Base-by-base conservation (phyloP, 352 stramenopile species). In the Phytophthora lateralis region DNA sequence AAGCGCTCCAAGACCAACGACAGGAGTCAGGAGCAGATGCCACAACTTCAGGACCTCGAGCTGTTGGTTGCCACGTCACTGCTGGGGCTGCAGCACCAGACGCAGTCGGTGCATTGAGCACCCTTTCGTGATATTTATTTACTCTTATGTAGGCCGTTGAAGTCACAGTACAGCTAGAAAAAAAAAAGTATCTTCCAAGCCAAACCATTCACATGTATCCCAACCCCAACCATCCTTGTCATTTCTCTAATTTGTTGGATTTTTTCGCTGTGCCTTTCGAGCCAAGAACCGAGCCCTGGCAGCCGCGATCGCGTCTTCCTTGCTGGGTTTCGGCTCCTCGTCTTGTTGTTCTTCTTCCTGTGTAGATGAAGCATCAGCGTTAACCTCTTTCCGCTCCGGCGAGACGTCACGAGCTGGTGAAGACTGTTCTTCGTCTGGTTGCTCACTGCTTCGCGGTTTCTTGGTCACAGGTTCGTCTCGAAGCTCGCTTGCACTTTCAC, bases 221-320 rank as follows among this genome's bases (percentile, higher is more conserved):
- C 15, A 12, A 30, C 12, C 21, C 17, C 39, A 37, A 49, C 12
- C 57, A 45, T 38, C n/a, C 26, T 49, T 32, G 21, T 66, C 3
- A 20, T 51, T 60, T 60, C n/a, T 47, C 49, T 49, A 69, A 24
- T 12, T 45, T 49, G 49, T 15, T 14, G 54, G 55, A 3, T 7
- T 24, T 62, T 74, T 60, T 6, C 73, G 75, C 56, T 83, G 69
- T 3, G 85, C 76, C 59, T 97, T 97, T 21, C 90, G 82, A 10
- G 88, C 89, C 61, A 97, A 64, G 67, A 95, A 97, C 0, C 89
- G 84, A 17, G 85, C 88, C 46, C 76, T 83, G 3, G 90, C 89
- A 11, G 87, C 82, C 3, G 73, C 75, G 49, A 97, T 93, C 2
- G 74, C 63, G 34, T 96, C 88, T 48, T 96, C 79, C 45, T 89